These are phyloP conservation scores for Dactylellina cionopaga DNA, from an alignment of 2,329 filamentous ascomycete species.

Conservation along the genomic window DNA sequence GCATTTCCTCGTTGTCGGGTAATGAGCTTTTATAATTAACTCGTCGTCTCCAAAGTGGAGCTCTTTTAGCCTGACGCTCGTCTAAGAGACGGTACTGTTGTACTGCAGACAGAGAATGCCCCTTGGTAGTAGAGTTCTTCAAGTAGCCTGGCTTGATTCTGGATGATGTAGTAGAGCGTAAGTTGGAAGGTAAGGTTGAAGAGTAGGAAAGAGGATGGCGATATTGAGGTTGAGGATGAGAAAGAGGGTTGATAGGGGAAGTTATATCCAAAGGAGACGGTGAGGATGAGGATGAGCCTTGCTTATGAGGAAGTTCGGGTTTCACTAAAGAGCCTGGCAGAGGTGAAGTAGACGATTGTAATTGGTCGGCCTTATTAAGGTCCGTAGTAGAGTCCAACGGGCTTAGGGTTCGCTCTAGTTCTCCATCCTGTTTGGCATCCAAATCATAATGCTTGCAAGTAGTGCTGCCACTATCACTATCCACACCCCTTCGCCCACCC, in stretches of 20 bases:
- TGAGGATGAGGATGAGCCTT: conserved; percentile 44
- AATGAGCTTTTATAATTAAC: conserved; percentile 53
- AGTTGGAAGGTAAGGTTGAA: conserved; percentile 1
- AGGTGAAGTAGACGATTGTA: conserved; percentile 38
- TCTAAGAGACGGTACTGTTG: conserved; percentile 52
- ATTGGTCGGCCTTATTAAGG: conserved; percentile 48
- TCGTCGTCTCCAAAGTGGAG: conserved; percentile 52
- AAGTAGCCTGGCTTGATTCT: conserved; percentile 33
- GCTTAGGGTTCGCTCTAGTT: conserved; percentile 41
- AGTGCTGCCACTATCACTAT: neutral
- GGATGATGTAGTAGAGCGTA: neutral
- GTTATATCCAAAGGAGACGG: conserved; percentile 33
- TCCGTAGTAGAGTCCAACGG: conserved; percentile 47
- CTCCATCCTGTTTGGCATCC: conserved; percentile 40
- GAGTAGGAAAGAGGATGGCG: conserved; percentile 3
- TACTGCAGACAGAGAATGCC: conserved; percentile 47
- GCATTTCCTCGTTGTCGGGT: conserved; percentile 51
- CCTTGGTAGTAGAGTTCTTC: conserved; percentile 19
- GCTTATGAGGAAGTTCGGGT: conserved; percentile 50
- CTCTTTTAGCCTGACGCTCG: conserved; percentile 52
- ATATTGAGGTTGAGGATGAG: conserved; percentile 13
- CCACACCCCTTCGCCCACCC: conserved; percentile 2
- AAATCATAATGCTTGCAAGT: conserved; percentile 36
- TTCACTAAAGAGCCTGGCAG: conserved; percentile 37
- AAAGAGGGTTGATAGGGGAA: conserved; percentile 14